Base-by-base conservation (phyloP, 768 basidiomycete genomes). In the Suillus subaureus region DNA sequence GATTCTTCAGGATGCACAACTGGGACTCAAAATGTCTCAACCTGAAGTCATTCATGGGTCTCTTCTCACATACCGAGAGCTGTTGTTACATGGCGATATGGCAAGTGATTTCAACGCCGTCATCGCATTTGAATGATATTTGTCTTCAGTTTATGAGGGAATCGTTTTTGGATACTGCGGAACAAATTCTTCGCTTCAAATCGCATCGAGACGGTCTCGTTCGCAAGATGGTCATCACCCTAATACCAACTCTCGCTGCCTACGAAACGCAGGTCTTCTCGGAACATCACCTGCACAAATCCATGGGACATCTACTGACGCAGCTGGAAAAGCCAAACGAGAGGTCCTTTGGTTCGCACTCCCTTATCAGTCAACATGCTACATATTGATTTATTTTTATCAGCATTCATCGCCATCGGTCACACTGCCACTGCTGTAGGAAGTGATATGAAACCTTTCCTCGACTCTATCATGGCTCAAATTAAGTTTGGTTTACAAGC, bases 201-300 rank as follows among this genome's bases (percentile, higher is more conserved):
- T 86, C 90, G 4, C 31, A 94, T 74, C 85, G 94, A 68, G 97
- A 99, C 71, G 80, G 86, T n/a, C 86, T 94, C 43, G 91, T 99
- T 66, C 89, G 95, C 51, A 92, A 93, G 77, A 95, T 94, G 81
- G 96, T 99, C 66, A 96, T 99, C 72, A 91, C 93, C 8, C 87
- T 99, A 73, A 96, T 99, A 54, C 97, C 97, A 1, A 93, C 93
- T 6, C 87, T 99, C 67, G 97, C 96, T 28, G 89, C 91, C 3
- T 99, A 97, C 76, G 95, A 98, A 73, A 93, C 93, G 2, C 89
- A 93, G 74, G 93, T 91, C 0, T 99, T 99, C 72, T 90, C 89
- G 56, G 90, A 93, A 70, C 90, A 93, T 74, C 96, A 94, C 74
- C 84, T 99, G 11, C 94, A 96, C 80, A 92, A 93, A 75, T 89